phyloP scores from a whole-genome alignment of 306 rosid species.

The Glycine latifolia region DNA sequence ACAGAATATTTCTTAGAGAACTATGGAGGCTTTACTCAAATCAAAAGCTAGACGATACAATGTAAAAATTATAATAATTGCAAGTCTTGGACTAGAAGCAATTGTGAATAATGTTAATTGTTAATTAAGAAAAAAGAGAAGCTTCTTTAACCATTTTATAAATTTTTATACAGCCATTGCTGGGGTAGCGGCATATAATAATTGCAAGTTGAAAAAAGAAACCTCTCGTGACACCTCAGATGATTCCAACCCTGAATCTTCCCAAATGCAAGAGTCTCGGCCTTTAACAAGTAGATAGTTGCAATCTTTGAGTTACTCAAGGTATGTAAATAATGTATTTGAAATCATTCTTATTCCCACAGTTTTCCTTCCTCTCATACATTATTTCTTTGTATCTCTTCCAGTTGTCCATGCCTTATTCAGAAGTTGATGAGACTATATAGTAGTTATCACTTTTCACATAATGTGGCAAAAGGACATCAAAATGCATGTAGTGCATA shows the following conservation, averaged over 20 bases:
- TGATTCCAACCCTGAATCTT: constrained; percentile 59
- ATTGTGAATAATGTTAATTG: constrained; percentile 18
- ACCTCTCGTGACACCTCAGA: constrained; percentile 54
- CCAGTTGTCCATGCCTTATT: constrained; percentile 38
- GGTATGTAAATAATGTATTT: constrained; percentile 53
- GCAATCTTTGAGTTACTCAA: constrained; percentile 47
- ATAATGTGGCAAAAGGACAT: constrained; percentile 40
- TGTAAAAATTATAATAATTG: constrained; percentile 14
- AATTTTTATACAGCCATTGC: constrained; percentile 78
- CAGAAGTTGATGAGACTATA: constrained; percentile 37
- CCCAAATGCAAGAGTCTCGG: constrained; percentile 52
- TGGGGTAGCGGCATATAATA: constrained; percentile 97
- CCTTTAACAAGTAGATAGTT: constrained; percentile 62
- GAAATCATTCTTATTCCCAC: constrained; percentile 5
- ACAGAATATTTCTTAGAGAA: constrained; percentile 16
- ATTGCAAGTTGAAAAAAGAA: constrained; percentile 84
- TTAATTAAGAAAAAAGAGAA: constrained; percentile 15
- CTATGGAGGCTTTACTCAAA: constrained; percentile 11
- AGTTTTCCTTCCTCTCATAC: constrained; percentile 25
- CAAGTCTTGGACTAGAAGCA: constrained; percentile 32
- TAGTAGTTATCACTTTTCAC: constrained; percentile 46
- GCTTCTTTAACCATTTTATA: constrained; percentile 28
- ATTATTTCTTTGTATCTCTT: constrained; percentile 26
- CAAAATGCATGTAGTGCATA: constrained; percentile 38
- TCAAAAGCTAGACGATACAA: constrained; percentile 19